These are phyloP conservation scores for Citrullus colocynthis DNA, from an alignment of 306 rosid species.

Conservation along the genomic window DNA sequence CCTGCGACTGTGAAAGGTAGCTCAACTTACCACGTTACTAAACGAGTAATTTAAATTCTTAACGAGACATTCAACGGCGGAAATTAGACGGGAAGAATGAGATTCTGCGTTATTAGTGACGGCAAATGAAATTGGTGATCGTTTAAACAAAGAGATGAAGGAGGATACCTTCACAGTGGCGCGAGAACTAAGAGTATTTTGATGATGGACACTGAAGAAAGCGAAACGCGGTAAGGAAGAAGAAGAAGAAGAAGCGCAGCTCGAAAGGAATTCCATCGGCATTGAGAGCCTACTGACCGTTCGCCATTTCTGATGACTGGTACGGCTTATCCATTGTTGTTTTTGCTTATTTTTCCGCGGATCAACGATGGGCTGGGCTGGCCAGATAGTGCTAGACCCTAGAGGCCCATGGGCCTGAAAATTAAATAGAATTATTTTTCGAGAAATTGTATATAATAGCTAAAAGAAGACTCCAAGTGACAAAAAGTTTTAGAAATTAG, in stretches of 20 bases:
- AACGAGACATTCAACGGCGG: background rate
- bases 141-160: slow-evolving; percentile 2
- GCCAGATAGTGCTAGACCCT: background rate
- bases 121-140: background rate
- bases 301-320: background rate
- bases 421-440: background rate
- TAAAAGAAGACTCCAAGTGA: too few species aligned
- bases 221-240: slow-evolving; percentile 8
- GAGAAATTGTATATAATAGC: too few species aligned
- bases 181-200: background rate
- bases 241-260: slow-evolving; percentile 25
- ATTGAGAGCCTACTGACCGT: background rate
- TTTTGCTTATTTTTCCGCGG: background rate
- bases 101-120: background rate
- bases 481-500: too few species aligned
- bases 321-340: background rate
- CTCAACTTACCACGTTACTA: background rate
- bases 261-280: slow-evolving; percentile 45
- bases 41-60: background rate
- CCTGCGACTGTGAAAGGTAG: background rate
- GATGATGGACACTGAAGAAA: slow-evolving; percentile 12
- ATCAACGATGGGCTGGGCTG: background rate
- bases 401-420: background rate
- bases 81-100: background rate
- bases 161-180: slow-evolving; percentile 26